These are phyloP conservation scores for Catharanthus roseus DNA, from an alignment of 257 asterid species.

Conservation along the genomic window DNA sequence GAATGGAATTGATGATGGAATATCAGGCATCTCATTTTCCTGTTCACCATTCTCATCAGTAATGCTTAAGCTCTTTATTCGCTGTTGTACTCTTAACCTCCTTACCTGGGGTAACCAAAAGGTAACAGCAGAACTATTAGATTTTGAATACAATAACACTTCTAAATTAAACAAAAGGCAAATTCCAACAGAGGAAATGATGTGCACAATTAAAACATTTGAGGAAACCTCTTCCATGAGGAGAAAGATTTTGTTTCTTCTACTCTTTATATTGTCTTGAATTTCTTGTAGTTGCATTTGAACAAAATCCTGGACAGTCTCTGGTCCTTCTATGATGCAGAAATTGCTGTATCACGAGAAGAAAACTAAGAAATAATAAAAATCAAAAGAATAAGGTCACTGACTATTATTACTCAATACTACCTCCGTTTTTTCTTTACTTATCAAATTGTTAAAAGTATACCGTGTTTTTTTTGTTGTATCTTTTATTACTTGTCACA, in stretches of 20 bases:
- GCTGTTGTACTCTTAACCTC: constrained; percentile 82
- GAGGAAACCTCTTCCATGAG: constrained; percentile 84
- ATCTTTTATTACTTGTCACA: no score
- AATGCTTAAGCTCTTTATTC: constrained; percentile 42
- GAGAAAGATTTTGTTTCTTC: constrained; percentile 84
- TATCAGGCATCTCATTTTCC: constrained; percentile 85
- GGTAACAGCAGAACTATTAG: not conserved
- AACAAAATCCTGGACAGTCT: constrained; percentile 85
- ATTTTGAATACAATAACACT: not conserved
- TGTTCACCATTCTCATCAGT: constrained; percentile 24
- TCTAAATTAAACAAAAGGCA: not conserved
- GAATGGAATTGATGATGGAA: constrained; percentile 86
- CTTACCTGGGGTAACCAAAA: constrained; percentile 44
- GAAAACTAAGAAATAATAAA: not conserved
- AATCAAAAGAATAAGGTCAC: not conserved
- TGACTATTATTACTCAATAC: no score
- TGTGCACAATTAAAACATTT: not conserved
- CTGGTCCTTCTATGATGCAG: constrained; percentile 97
- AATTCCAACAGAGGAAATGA: not conserved
- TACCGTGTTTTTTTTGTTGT: no score
- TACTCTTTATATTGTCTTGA: constrained; percentile 68
- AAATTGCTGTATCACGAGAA: constrained; percentile 52
- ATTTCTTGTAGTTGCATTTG: constrained; percentile 93
- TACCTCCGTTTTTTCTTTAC: no score
- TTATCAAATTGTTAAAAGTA: no score